Conservation (phyloP, 768 basidiomycete genomes). For the Mycena haematopus region DNA sequence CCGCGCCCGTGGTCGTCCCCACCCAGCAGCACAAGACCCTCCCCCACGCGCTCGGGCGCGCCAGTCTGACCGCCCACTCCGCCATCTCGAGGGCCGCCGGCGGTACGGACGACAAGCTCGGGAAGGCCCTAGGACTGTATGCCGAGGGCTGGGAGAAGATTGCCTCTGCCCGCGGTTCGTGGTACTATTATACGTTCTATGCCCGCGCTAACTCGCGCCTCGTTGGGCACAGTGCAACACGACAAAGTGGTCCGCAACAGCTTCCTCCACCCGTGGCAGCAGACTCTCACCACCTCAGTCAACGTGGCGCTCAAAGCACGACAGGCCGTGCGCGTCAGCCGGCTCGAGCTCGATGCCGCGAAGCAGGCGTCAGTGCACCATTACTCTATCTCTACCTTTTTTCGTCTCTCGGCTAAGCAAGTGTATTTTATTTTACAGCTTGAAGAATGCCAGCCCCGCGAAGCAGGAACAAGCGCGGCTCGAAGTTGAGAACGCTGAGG, state of each 20-base stretch:
- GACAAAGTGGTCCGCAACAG: conserved; percentile 70
- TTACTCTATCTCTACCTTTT: background rate
- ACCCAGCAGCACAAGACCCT: conserved; percentile 90
- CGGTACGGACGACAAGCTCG: conserved; percentile 69
- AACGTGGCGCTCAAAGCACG: conserved; percentile 92
- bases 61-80: conserved; percentile 61
- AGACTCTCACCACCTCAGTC: conserved; percentile 83
- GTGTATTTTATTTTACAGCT: conserved; percentile 49
- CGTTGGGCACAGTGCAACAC: conserved; percentile 57
- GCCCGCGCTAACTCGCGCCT: background rate
- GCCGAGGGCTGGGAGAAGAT: conserved; percentile 85
- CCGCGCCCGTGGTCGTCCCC: conserved; percentile 63
- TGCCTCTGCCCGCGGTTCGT: conserved; percentile 62
- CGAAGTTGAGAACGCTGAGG: conserved; percentile 92
- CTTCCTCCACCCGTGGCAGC: conserved; percentile 87
- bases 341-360: conserved; percentile 89
- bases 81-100: conserved; percentile 51
- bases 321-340: conserved; percentile 77
- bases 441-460: conserved; percentile 77
- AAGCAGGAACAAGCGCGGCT: conserved; percentile 92
- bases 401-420: background rate
- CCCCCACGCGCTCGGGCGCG: conserved; percentile 90
- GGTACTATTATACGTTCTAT: background rate
- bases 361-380: conserved; percentile 74
- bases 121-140: conserved; percentile 79